Conservation (phyloP, 306 rosid species). For the Canavalia ensiformis region DNA sequence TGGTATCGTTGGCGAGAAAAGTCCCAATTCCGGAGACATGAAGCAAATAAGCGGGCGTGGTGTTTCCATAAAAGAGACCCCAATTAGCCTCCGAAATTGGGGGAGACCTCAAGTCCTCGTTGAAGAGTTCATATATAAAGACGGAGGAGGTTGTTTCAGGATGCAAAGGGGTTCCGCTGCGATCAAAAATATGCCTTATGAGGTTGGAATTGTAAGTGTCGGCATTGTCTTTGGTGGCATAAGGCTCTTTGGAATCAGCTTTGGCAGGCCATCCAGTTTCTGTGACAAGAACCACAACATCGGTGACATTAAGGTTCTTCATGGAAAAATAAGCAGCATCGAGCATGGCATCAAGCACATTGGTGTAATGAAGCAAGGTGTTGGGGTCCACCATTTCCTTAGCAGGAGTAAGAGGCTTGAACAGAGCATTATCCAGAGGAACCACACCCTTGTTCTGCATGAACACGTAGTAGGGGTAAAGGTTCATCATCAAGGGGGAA, state of each 20-base stretch:
- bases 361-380: constrained; percentile 88
- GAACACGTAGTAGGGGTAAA: constrained; percentile 91
- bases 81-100: constrained; percentile 89
- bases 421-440: constrained; percentile 85
- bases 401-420: constrained; percentile 83
- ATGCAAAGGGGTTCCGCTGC: constrained; percentile 79
- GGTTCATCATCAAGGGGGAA: constrained; percentile 92
- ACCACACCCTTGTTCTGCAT: constrained; percentile 96
- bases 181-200: constrained; percentile 80
- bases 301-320: constrained; percentile 86
- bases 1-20: constrained; percentile 89
- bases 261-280: constrained; percentile 96
- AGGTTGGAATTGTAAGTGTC: constrained; percentile 88
- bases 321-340: constrained; percentile 91
- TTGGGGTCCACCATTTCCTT: constrained; percentile 99
- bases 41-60: constrained; percentile 80
- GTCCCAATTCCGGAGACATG: constrained; percentile 89
- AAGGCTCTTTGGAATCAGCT: constrained; percentile 91
- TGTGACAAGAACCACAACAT: constrained; percentile 80
- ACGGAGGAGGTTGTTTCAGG: constrained; percentile 86
- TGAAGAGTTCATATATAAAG: constrained; percentile 77
- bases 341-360: constrained; percentile 89
- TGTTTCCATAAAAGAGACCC: constrained; percentile 88
- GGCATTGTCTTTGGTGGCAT: constrained; percentile 85
- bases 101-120: constrained; percentile 87